Base-by-base conservation (phyloP, 176 grass and related monocot species). In the Carex scoparia region DNA sequence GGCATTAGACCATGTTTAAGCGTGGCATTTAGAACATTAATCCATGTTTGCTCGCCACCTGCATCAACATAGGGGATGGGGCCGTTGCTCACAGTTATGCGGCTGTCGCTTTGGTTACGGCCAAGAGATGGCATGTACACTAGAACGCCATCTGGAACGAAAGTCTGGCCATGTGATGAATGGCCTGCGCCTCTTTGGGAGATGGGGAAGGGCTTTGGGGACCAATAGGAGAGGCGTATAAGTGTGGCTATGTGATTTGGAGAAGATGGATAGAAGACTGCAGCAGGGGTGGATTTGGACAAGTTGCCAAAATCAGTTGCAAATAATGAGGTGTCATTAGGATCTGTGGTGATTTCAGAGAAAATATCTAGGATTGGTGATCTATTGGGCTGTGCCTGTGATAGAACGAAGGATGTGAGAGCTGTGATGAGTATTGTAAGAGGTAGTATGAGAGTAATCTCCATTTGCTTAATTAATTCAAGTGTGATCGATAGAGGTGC, bases 21-120 rank as follows among this genome's bases (percentile, higher is more conserved):
- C 0, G 94, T 59, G 0, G 84, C 86, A 61, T 31, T 55, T 79
- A 97, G 88, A 64, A 97, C 89, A 88, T 93, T 66, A 10, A 90
- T 81, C 94, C 94, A 97, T 1, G 90, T 65, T 84, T 97, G 94
- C 66, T 97, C 94, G n/a, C 91, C 93, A 14, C 91, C 91, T 11
- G 80, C 91, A 72, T 96, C 94, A 3, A 89, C 33, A 88, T 87
- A 96, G 0, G 62, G 30, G 0, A 83, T 75, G 2, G 68, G 38
- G 2, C 73, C 48, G 1, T 33, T 83, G 0, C 67, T 82, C 1
- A 88, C 93, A 37, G 16, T 16, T 54, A 92, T 71, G 4, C 84
- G 70, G 27, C 85, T 7, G 31, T 35, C 63, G 1, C 10, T 31
- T 38, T 16, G 49, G 28, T 8, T 12, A 57, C 57, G 60, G 3